A percentile compares a stretch with the other conserved stretches of the same genome.
phyloP scores from a whole-genome alignment of 148 eudicot genomes.

The Amaranthus palmeri region DNA sequence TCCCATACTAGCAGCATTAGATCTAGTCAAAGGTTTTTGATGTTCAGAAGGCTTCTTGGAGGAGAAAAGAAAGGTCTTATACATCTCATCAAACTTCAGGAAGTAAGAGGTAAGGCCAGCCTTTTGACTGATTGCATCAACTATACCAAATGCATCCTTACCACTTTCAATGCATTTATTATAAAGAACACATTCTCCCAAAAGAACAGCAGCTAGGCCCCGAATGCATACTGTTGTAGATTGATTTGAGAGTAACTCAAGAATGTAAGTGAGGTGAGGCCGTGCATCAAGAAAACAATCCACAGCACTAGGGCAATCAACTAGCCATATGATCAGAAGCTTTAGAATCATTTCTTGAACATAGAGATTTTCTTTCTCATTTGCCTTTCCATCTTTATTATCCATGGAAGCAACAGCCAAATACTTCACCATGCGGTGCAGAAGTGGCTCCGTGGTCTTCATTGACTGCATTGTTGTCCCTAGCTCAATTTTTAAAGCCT shows the following conservation, averaged over 20 bases:
- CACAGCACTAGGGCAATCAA: constrained; percentile 71
- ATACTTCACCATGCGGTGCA: constrained; percentile 95
- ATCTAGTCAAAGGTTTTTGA: constrained; percentile 67
- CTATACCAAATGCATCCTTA: constrained; percentile 65
- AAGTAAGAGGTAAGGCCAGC: constrained; percentile 77
- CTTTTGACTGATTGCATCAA: constrained; percentile 83
- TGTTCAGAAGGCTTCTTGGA: constrained; percentile 48
- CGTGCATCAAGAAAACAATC: constrained; percentile 83
- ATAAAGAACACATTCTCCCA: constrained; percentile 79
- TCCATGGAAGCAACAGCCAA: constrained; percentile 80
- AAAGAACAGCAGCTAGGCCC: constrained; percentile 75
- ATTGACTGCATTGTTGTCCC: constrained; percentile 62
- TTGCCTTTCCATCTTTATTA: constrained; percentile 60
- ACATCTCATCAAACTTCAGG: constrained; percentile 78
- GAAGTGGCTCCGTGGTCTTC: constrained; percentile 73
- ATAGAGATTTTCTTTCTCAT: constrained; percentile 33
- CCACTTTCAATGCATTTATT: constrained; percentile 55
- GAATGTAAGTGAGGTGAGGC: constrained; percentile 78
- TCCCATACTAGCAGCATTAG: constrained; percentile 71
- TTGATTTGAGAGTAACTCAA: constrained; percentile 67
- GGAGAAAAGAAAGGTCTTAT: constrained; percentile 60
- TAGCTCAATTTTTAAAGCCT: constrained; percentile 76
- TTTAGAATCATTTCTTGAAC: constrained; percentile 75
- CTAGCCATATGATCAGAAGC: constrained; percentile 78
- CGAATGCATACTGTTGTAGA: constrained; percentile 49